Percentiles rank a stretch among this genome's conserved stretches.
Evolutionary conservation across 2,329 filamentous ascomycete species (phyloP).

Genomic region (Pseudogymnoascus sp.): DNA sequence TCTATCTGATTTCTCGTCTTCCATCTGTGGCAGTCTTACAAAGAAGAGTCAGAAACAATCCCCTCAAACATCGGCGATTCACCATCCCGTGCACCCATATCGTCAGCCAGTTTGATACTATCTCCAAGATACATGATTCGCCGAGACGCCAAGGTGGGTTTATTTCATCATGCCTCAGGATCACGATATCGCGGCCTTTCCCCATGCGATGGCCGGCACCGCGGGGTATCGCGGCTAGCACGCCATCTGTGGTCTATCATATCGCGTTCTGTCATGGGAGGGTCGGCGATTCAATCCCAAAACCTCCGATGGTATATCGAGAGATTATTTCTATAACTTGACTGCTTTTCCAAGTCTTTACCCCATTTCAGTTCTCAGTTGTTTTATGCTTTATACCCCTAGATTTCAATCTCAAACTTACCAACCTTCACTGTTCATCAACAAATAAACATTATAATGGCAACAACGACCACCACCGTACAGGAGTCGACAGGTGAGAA

Average conservation of each 20-base stretch:
- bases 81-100: constrained; percentile 5
- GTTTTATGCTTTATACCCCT: neutral
- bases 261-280: neutral
- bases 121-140: neutral
- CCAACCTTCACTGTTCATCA: neutral
- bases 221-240: neutral
- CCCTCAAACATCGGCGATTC: neutral
- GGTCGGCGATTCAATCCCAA: neutral
- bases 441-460: neutral
- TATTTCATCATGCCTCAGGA: neutral
- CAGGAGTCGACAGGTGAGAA: neutral
- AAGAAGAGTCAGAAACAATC: neutral
- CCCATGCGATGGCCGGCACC: neutral
- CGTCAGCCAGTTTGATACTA: constrained; percentile 1
- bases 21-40: neutral
- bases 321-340: neutral
- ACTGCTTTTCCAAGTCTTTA: neutral
- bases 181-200: constrained; percentile 3
- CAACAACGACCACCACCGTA: neutral
- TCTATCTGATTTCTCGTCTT: neutral
- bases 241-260: neutral
- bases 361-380: neutral
- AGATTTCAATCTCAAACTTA: neutral
- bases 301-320: neutral
- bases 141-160: neutral